Conservation (phyloP, 768 basidiomycete genomes). For the Melanogaster broomeanus region DNA sequence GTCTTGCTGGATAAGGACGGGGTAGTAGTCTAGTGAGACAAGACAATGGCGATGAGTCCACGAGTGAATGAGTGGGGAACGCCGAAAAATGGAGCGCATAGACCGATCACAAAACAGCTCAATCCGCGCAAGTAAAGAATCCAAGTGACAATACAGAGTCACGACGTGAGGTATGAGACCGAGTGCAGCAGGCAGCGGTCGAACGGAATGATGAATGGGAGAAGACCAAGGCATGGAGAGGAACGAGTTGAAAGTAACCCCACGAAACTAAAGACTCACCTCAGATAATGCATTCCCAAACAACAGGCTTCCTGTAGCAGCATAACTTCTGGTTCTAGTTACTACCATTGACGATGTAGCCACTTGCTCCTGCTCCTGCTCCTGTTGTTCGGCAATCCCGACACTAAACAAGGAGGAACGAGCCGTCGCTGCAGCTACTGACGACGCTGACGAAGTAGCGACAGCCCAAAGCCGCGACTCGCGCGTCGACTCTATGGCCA, state of each 20-base stretch:
- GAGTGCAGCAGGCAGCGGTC: not conserved
- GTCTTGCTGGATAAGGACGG: constrained; percentile 1
- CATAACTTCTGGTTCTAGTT: not conserved
- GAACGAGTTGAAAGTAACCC: not conserved
- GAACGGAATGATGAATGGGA: no score
- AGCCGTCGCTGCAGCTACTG: constrained; percentile 12
- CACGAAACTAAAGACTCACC: constrained; percentile 14
- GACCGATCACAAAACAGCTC: constrained; percentile 12
- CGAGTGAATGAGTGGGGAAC: not conserved
- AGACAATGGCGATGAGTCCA: constrained; percentile 11
- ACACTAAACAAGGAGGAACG: constrained; percentile 27
- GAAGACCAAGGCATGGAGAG: not conserved
- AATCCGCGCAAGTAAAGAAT: constrained; percentile 6
- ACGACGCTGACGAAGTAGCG: constrained; percentile 1
- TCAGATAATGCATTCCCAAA: constrained; percentile 37
- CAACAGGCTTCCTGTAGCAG: constrained; percentile 44
- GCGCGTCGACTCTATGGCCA: not conserved
- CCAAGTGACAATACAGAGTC: not conserved
- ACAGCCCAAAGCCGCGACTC: constrained; percentile 25
- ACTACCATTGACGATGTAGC: not conserved
- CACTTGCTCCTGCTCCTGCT: constrained; percentile 1
- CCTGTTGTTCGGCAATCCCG: constrained; percentile 4
- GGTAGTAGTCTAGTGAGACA: constrained; percentile 5
- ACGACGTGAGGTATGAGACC: not conserved
- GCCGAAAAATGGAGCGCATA: constrained; percentile 1